Conservation (phyloP, 202 grass and related monocot species). For the Hordeum pubiflorum region DNA sequence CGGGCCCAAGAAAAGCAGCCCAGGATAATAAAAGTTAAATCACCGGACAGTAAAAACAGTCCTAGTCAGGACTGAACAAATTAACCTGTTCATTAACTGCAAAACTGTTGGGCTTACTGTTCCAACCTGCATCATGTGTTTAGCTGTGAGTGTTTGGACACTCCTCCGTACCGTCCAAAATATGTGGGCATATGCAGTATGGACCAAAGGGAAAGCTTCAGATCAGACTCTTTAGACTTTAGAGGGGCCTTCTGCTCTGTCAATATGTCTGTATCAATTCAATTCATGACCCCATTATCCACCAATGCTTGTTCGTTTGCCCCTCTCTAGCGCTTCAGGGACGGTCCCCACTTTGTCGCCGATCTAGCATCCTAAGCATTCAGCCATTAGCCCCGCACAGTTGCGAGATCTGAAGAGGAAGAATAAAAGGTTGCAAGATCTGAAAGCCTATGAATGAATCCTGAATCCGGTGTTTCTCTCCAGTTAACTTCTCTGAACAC, state of each 20-base stretch:
- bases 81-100: not conserved
- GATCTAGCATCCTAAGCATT: not conserved
- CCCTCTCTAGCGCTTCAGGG: not conserved
- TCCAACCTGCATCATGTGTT: not conserved
- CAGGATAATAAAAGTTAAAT: not conserved
- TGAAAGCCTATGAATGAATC: not conserved
- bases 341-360: not conserved
- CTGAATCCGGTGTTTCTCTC: not conserved
- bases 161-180: not conserved
- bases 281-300: slow-evolving; percentile 13
- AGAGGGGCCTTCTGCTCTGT: not conserved
- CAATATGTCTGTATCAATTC: slow-evolving; percentile 22
- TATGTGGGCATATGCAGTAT: not conserved
- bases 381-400: not conserved
- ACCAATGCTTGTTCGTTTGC: not conserved
- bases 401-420: not conserved
- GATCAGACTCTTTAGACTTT: slow-evolving; percentile 1
- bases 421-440: not conserved
- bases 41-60: not conserved
- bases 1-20: not conserved
- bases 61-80: not conserved
- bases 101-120: not conserved
- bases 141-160: slow-evolving; percentile 5
- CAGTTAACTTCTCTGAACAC: not conserved
- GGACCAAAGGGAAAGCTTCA: not conserved